Percentiles rank a stretch among this genome's conserved stretches.
phyloP scores from a whole-genome alignment of 257 asterid species.

The Solanum lycopersicoides region DNA sequence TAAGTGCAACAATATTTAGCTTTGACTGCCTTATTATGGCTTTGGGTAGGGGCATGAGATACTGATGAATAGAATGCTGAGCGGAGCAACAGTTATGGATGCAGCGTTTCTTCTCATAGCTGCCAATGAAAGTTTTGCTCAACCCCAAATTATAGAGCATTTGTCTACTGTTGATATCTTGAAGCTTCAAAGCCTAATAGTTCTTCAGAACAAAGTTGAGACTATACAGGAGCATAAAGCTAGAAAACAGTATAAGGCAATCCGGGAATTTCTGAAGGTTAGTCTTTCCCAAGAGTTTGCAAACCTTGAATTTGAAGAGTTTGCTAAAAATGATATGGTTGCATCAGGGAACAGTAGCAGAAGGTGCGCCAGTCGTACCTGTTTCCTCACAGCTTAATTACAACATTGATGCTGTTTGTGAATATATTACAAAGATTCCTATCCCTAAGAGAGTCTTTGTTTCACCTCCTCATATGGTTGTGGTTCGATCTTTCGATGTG shows the following conservation, averaged over 20 bases:
- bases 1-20: not conserved
- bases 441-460: constrained; percentile 77
- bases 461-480: constrained; percentile 89
- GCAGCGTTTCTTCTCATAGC: constrained; percentile 81
- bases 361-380: constrained; percentile 78
- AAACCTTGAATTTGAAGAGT: not conserved
- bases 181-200: constrained; percentile 82
- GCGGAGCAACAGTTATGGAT: constrained; percentile 91
- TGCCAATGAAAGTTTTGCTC: constrained; percentile 87
- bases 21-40: not conserved
- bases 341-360: constrained; percentile 83
- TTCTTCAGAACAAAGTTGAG: constrained; percentile 94
- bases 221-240: constrained; percentile 86
- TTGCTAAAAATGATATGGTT: not conserved
- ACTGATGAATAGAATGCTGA: constrained; percentile 97
- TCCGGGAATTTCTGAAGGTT: constrained; percentile 79
- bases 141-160: constrained; percentile 94
- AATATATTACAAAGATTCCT: constrained; percentile 79
- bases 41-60: constrained; percentile 72
- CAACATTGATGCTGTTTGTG: constrained; percentile 79
- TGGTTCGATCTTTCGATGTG: constrained; percentile 86
- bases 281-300: not conserved
- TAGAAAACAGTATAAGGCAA: constrained; percentile 88
- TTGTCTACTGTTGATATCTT: constrained; percentile 87
- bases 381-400: constrained; percentile 90